phyloP scores from a whole-genome alignment of 352 stramenopile species.

The Phytophthora agathidicida region DNA sequence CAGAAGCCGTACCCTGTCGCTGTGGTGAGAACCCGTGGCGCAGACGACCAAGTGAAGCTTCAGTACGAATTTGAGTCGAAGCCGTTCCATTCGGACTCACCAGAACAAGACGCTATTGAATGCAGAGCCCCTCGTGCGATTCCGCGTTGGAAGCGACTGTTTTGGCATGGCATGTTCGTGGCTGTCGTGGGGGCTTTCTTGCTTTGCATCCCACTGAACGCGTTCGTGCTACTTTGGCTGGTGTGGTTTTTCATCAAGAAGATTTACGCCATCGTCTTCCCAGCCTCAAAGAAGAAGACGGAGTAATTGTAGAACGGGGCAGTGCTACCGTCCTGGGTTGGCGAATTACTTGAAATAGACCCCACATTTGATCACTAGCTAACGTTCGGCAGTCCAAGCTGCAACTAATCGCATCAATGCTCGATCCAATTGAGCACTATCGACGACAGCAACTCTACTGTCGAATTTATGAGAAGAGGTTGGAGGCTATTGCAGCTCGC shows the following conservation, averaged over 20 bases:
- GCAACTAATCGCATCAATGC: too few species aligned
- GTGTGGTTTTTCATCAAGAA: constrained; percentile 66
- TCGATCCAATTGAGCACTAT: constrained; percentile 53
- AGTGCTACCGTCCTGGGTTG: neutral
- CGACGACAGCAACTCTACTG: constrained; percentile 51
- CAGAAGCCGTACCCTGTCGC: constrained; percentile 54
- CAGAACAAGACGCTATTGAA: constrained; percentile 46
- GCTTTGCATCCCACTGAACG: constrained; percentile 58
- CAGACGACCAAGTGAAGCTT: constrained; percentile 75
- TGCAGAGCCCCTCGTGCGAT: constrained; percentile 59
- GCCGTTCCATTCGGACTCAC: constrained; percentile 41
- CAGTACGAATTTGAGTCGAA: constrained; percentile 61
- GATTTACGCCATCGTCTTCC: constrained; percentile 19
- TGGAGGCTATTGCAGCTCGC: constrained; percentile 44
- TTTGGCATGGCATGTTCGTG: constrained; percentile 52
- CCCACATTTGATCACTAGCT: too few species aligned
- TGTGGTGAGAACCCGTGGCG: constrained; percentile 59
- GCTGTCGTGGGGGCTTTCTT: constrained; percentile 45
- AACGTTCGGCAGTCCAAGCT: too few species aligned
- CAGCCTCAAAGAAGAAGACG: constrained; percentile 30
- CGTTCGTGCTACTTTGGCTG: constrained; percentile 62
- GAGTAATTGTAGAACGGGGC: constrained; percentile 25
- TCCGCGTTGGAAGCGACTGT: constrained; percentile 32
- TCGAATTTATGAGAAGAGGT: constrained; percentile 64
- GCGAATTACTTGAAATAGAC: constrained; percentile 37